Evolutionary conservation across 805 yeast genomes (phyloP), one percentile per base, ranked within the genome.

Genomic region (Cyberlindnera bimundalis): DNA sequence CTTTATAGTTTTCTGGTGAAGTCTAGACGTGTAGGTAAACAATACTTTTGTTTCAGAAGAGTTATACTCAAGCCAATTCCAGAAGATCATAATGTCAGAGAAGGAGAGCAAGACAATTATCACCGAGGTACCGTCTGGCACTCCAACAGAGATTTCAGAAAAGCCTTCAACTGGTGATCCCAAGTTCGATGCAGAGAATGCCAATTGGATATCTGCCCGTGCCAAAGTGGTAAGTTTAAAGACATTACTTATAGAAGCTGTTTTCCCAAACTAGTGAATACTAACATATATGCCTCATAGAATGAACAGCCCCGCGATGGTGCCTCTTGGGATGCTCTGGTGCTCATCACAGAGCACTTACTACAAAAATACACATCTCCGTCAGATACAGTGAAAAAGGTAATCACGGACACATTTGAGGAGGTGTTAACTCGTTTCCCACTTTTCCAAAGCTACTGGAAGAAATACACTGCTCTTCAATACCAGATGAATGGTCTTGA

Each of bases 381-480:
- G 1, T 58, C 66, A 38, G 50, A 45, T 3, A 33, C 42, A 2
- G 58, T 64, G 6, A 65, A 63, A 44, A 28, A 37, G 4, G 43
- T 56, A 14, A 54, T 65, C n/a, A 55, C 53, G n/a, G 33, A 40
- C 2, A 67, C 71, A 15, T 68, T 73, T 39, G 61, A 62, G 15
- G 64, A 62, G 20, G 54, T 81, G 3, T 55, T 84, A n/a, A 43
- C 60, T 0, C 61, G 73, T 38, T 83, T 72, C 48, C 93, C 93
- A 0, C 67, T 74, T 39, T 61, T 79, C 15, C 64, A 70, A n/a
- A 73, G 68, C 8, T 74, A 76, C 52, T 84, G 93, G 93, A 78
- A 76, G 54, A 68, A 70, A 40, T 81, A 70, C 55, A 73, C 73
- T 42, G 67, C 79, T 0, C 54, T 82, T 2, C 76, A 71, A 42